phyloP scores from a whole-genome alignment of 2,329 filamentous ascomycete species.

The Trichoderma brevicompactum region DNA sequence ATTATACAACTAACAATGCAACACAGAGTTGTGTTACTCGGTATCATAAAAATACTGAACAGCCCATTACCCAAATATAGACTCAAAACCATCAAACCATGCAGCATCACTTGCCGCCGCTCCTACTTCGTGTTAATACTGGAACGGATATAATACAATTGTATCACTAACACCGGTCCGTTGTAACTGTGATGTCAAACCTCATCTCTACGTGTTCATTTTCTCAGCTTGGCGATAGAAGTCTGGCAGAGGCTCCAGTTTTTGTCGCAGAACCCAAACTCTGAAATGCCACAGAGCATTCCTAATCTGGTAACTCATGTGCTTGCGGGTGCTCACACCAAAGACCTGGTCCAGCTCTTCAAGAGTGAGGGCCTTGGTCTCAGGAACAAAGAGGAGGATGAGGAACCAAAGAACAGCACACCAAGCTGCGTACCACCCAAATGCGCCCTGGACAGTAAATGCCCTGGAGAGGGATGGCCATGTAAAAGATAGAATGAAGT shows the following conservation, averaged over 20 bases:
- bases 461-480: constrained; percentile 42
- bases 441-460: constrained; percentile 42
- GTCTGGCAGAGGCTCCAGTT: constrained; percentile 30
- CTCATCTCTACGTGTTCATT: neutral
- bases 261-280: constrained; percentile 27
- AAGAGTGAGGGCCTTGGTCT: constrained; percentile 56
- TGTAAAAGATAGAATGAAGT: constrained; percentile 39
- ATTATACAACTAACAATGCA: constrained; percentile 11
- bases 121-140: neutral
- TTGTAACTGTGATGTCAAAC: neutral
- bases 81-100: neutral
- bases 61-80: constrained; percentile 5
- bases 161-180: neutral
- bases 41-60: constrained; percentile 14
- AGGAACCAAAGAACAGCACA: constrained; percentile 52
- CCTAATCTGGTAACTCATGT: constrained; percentile 46
- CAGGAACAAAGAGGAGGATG: constrained; percentile 55
- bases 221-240: constrained; percentile 26
- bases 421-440: constrained; percentile 53
- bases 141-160: neutral
- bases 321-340: constrained; percentile 47
- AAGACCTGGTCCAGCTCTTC: constrained; percentile 58
- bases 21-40: neutral
- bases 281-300: constrained; percentile 31
- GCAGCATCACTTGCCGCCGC: neutral